Percentiles rank a stretch among this genome's conserved stretches.
Conservation (phyloP, 2,329 filamentous ascomycete species). For the Diaporthe aspalathi region DNA sequence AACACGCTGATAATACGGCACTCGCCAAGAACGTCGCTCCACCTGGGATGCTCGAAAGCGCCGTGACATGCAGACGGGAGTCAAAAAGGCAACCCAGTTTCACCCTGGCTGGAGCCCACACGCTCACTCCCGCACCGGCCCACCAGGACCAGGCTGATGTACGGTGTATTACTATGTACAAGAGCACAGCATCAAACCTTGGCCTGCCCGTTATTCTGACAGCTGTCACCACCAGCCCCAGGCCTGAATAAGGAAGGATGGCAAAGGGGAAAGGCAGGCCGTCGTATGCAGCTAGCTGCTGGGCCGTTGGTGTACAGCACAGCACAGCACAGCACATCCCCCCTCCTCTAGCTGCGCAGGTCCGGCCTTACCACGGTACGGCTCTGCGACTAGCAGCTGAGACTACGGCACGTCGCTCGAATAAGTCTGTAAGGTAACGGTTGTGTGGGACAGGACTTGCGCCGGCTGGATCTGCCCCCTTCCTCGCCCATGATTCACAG, state of each 20-base stretch:
- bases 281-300: constrained; percentile 19
- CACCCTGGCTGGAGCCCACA: constrained; percentile 1
- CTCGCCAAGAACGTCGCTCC: neutral
- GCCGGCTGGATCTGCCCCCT: neutral
- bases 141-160: neutral
- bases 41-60: neutral
- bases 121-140: neutral
- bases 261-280: neutral
- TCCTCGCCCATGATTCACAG: neutral
- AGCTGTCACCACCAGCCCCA: neutral
- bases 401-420: neutral
- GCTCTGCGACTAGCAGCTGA: neutral
- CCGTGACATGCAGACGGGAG: neutral
- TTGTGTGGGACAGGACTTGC: neutral
- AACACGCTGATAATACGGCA: neutral
- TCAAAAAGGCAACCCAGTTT: neutral
- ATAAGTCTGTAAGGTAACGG: neutral
- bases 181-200: neutral
- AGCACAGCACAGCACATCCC: too few relatives aligned
- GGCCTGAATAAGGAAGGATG: neutral
- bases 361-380: neutral
- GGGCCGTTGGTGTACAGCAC: neutral
- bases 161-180: too few relatives aligned
- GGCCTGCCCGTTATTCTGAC: constrained; percentile 16
- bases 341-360: neutral